phyloP scores from a whole-genome alignment of 2,329 filamentous ascomycete species.

The Xylaria sp. region DNA sequence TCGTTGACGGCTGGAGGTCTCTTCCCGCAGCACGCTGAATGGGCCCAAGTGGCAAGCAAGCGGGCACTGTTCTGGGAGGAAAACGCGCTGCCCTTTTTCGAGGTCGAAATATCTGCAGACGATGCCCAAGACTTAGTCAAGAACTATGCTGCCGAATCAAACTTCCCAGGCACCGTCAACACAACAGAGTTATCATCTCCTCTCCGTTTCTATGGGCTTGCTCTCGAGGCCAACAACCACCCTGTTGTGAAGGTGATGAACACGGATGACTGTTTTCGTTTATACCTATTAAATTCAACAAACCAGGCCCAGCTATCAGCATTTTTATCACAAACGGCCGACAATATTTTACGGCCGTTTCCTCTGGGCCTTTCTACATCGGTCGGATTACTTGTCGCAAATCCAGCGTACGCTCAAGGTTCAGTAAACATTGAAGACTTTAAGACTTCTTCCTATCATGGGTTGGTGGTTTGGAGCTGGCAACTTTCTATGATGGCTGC shows the following conservation, averaged over 20 bases:
- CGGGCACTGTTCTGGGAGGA: conserved; percentile 72
- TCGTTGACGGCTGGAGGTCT: conserved; percentile 60
- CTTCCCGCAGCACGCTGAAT: conserved; percentile 60
- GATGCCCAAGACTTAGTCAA: conserved; percentile 60
- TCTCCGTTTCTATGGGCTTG: conserved; percentile 65
- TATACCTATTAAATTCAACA: conserved; percentile 70
- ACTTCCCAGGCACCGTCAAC: conserved; percentile 58
- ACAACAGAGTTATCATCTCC: conserved; percentile 54
- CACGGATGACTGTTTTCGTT: conserved; percentile 71
- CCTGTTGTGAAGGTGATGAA: conserved; percentile 67
- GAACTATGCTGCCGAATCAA: conserved; percentile 57
- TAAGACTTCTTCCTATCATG: conserved; percentile 69
- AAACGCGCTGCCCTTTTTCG: conserved; percentile 66
- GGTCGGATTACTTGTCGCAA: conserved; percentile 68
- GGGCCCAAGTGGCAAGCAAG: conserved; percentile 56
- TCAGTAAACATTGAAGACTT: conserved; percentile 61
- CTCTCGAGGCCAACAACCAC: conserved; percentile 63
- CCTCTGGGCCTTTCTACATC: conserved; percentile 67
- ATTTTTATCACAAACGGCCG: conserved; percentile 67
- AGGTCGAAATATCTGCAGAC: conserved; percentile 55
- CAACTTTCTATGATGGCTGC: conserved; percentile 72
- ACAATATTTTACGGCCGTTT: conserved; percentile 66
- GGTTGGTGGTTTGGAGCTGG: conserved; percentile 73
- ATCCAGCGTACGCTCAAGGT: conserved; percentile 65
- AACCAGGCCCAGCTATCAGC: conserved; percentile 65